phyloP scores from a whole-genome alignment of 257 asterid species.

The Ilex asprella region DNA sequence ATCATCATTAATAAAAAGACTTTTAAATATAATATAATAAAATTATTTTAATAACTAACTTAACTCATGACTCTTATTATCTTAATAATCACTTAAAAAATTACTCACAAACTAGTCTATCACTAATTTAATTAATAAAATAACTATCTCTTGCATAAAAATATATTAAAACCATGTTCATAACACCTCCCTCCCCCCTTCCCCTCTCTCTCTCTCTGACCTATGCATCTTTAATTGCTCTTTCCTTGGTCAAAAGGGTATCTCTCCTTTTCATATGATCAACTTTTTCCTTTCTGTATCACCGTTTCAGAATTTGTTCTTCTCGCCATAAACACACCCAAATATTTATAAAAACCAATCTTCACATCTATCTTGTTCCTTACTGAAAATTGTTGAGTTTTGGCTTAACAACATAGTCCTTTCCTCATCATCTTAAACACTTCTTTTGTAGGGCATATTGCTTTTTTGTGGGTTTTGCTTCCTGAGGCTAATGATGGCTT shows the following conservation, averaged over 20 bases:
- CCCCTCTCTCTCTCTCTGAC: neutral
- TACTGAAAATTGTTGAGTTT: neutral
- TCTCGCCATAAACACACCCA: neutral
- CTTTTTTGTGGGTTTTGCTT: neutral
- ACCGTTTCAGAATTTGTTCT: neutral
- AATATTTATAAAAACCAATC: neutral
- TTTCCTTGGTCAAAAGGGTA: constrained; percentile 9
- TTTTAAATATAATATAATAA: no score
- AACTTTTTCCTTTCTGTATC: constrained; percentile 3
- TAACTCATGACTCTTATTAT: no score
- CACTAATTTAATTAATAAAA: no score
- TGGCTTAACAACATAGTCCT: neutral
- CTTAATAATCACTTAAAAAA: no score
- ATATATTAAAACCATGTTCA: neutral
- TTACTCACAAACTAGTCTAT: no score
- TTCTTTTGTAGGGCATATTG: neutral
- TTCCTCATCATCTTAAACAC: neutral
- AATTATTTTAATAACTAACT: no score
- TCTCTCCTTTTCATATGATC: constrained; percentile 7
- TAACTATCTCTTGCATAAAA: no score
- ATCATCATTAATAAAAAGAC: no score
- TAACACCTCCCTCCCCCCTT: neutral
- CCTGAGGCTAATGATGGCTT: neutral
- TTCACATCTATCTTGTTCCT: neutral
- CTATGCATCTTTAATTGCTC: neutral